Percentiles rank a stretch among this genome's conserved stretches.
phyloP scores from a whole-genome alignment of 2,329 filamentous ascomycete genomes.

The Pseudocercospora fuligena region DNA sequence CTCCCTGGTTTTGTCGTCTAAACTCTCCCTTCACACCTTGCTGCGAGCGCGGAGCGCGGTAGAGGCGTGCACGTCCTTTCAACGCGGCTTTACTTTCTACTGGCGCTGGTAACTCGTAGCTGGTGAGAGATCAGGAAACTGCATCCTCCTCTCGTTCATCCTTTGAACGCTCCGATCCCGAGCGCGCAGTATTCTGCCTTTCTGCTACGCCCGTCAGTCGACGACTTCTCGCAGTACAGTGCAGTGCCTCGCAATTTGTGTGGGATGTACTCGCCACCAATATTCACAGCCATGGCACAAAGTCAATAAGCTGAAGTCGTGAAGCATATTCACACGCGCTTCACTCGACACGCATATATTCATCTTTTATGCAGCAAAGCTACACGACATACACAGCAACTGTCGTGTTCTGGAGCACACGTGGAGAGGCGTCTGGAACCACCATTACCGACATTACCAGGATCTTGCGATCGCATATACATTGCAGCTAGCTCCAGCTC shows the following conservation, averaged over 20 bases:
- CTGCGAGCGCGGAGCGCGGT: constrained; percentile 5
- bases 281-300: constrained; percentile 15
- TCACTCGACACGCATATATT: constrained; percentile 13
- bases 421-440: constrained; percentile 16
- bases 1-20: constrained; percentile 2
- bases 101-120: background rate
- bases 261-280: constrained; percentile 13
- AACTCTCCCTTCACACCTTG: background rate
- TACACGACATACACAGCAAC: constrained; percentile 4
- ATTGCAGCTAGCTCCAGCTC: constrained; percentile 15
- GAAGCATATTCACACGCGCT: constrained; percentile 4
- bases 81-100: background rate
- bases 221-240: background rate
- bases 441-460: constrained; percentile 14
- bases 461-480: constrained; percentile 19
- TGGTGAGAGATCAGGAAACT: constrained; percentile 3
- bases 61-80: constrained; percentile 4
- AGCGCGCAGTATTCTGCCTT: background rate
- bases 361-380: constrained; percentile 13
- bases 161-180: background rate
- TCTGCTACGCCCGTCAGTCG: background rate
- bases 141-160: background rate
- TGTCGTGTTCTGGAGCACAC: constrained; percentile 26
- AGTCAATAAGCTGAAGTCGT: constrained; percentile 11
- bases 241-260: constrained; percentile 4